Evolutionary conservation across 2,329 filamentous ascomycete genomes (phyloP).

Genomic region (Trichoderma pleuroti): DNA sequence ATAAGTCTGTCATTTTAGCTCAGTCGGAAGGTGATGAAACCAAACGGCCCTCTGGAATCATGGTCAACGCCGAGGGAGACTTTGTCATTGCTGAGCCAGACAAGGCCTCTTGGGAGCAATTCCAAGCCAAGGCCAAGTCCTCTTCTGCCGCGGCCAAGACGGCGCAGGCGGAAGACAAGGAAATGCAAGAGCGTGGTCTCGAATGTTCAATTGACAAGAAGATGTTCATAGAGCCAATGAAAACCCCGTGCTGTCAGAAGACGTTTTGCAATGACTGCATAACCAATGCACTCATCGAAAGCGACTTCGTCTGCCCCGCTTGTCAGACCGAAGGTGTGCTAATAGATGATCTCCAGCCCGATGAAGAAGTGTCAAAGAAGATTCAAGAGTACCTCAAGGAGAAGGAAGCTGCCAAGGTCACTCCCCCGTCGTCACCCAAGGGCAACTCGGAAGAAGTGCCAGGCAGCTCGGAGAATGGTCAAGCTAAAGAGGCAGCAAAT

Average conservation of each 20-base stretch:
- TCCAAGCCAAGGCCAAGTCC: conserved; percentile 89
- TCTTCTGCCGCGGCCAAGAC: conserved; percentile 73
- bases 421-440: conserved; percentile 34
- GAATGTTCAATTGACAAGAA: conserved; percentile 96
- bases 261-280: conserved; percentile 99
- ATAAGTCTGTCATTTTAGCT: conserved; percentile 75
- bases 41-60: conserved; percentile 82
- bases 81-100: conserved; percentile 96
- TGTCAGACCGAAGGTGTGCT: conserved; percentile 89
- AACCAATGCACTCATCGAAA: conserved; percentile 96
- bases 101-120: conserved; percentile 93
- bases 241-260: conserved; percentile 96
- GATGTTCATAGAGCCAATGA: conserved; percentile 97
- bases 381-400: conserved; percentile 70
- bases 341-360: conserved; percentile 83
- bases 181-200: conserved; percentile 80
- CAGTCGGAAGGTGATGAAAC: conserved; percentile 76
- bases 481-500: conserved; percentile 40
- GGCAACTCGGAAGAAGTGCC: conserved; percentile 21
- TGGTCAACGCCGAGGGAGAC: conserved; percentile 96
- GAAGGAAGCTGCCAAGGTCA: conserved; percentile 50
- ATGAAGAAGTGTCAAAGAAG: conserved; percentile 74
- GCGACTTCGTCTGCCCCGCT: conserved; percentile 91
- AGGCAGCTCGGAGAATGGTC: conserved; percentile 24
- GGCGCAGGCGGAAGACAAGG: conserved; percentile 74